Base-by-base conservation (phyloP, 108 stramenopile species). In the Skeletonema menzelii region DNA sequence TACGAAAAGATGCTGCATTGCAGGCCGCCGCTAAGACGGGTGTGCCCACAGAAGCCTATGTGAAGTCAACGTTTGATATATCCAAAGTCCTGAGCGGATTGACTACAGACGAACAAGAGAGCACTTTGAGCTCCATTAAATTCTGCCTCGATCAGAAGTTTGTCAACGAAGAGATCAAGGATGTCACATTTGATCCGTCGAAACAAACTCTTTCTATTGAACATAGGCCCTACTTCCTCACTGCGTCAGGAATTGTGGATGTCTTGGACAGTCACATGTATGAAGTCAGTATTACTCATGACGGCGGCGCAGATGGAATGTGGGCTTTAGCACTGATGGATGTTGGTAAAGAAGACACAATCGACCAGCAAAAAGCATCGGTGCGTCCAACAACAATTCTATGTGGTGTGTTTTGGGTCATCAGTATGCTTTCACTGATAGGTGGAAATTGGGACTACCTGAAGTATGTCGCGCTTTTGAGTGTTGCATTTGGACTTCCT, bases 381-480 rank as follows among this genome's bases (percentile, higher is more conserved):
- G 63, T 77, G n/a, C 40, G 57, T 28, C 75, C 79, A n/a, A 65
- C 66, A 1, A 77, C 85, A 10, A 63, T 84, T 44, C 8, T 86
- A 2, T 82, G 73, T 17, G 88, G 85, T 46, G 59, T 89, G 17
- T 81, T 86, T 34, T 89, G 88, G 88, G 65, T 84, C 47, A 53
- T 89, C 5, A 85, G 84, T 59, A 86, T 89, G 86, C 62, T 86
- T 5, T 82, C 79, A 1, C 82, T 77, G 44, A 83, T 88, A 35
- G 90, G 82, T 11, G 90, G 84, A 30, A 82, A 83, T 27, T 78
- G 85, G 84, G 82, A 76, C 44, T 79, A 88, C 40, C 69, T 92
- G 27, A 77, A 88, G 60, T 88, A 89, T 44, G 63, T 89, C 30
- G 91, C 82, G 10, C 64, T 90, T 1, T 22, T 84, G 2, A 80